Evolutionary conservation across 2,329 filamentous ascomycete genomes (phyloP).

Genomic region (Blastomyces gilchristii): DNA sequence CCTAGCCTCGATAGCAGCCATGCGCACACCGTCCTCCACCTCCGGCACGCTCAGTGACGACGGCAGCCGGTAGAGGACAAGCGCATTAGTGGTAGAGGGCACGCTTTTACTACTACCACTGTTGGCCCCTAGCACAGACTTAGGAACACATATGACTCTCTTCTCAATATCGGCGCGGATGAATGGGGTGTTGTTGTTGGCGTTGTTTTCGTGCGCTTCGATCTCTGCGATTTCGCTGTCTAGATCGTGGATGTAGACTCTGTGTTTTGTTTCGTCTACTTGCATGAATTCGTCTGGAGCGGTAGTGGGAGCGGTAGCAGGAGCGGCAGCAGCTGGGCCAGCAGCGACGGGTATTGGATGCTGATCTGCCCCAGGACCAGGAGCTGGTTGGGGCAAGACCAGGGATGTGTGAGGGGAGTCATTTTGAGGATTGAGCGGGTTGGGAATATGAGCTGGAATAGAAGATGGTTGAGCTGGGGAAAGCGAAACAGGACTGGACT

Average conservation of each 20-base stretch:
- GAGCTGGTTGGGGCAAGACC: background rate
- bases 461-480: background rate
- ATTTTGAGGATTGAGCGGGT: background rate
- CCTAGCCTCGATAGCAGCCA: slow-evolving; percentile 71
- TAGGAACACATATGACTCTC: slow-evolving; percentile 61
- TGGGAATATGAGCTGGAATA: background rate
- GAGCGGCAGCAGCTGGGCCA: too few relatives aligned
- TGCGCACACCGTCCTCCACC: slow-evolving; percentile 63
- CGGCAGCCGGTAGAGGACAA: slow-evolving; percentile 79
- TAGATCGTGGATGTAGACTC: slow-evolving; percentile 82
- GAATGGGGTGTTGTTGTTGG: slow-evolving; percentile 55
- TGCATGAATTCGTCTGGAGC: slow-evolving; percentile 57
- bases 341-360: background rate
- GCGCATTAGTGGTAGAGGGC: slow-evolving; percentile 48
- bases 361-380: background rate
- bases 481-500: background rate
- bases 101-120: slow-evolving; percentile 14
- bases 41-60: slow-evolving; percentile 63
- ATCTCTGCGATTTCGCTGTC: slow-evolving; percentile 72
- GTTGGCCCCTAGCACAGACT: slow-evolving; percentile 49
- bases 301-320: background rate
- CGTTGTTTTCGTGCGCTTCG: slow-evolving; percentile 48
- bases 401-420: background rate
- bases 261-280: slow-evolving; percentile 75
- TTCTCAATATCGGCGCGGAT: slow-evolving; percentile 70